phyloP scores from a whole-genome alignment of 305 asterid species.

The Fraxinus angustifolia region DNA sequence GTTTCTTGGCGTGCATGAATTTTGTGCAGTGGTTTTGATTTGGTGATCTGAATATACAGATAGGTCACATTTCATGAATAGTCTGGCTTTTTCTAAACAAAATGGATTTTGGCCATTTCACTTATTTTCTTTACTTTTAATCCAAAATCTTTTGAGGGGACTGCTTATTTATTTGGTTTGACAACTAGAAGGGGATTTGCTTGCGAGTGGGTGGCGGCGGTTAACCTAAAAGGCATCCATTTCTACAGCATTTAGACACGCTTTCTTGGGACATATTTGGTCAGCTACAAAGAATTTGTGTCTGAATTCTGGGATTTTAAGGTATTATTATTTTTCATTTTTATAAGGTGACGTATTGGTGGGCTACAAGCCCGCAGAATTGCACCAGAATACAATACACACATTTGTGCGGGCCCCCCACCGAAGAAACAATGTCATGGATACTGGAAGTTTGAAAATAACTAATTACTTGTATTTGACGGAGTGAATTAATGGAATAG shows the following conservation, averaged over 20 bases:
- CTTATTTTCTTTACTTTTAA: not conserved
- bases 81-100: not conserved
- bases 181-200: not conserved
- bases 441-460: not conserved
- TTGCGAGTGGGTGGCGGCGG: not conserved
- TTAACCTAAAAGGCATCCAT: not conserved
- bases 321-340: not conserved
- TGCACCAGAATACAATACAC: too few relatives aligned
- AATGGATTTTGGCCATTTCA: not conserved
- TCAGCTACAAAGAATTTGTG: slow-evolving; percentile 5
- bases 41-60: slow-evolving; percentile 69
- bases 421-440: not conserved
- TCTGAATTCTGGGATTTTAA: not conserved
- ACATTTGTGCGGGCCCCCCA: too few relatives aligned
- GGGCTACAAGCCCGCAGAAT: not conserved
- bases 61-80: slow-evolving; percentile 17
- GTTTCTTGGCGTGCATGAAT: slow-evolving; percentile 57
- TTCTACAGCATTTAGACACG: not conserved
- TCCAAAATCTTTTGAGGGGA: not conserved
- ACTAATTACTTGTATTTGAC: not conserved
- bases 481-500: not conserved
- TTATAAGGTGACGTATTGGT: not conserved
- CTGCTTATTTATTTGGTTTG: not conserved
- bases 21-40: slow-evolving; percentile 40
- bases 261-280: not conserved